phyloP scores from a whole-genome alignment of 768 basidiomycete species.

The Daedalea quercina region DNA sequence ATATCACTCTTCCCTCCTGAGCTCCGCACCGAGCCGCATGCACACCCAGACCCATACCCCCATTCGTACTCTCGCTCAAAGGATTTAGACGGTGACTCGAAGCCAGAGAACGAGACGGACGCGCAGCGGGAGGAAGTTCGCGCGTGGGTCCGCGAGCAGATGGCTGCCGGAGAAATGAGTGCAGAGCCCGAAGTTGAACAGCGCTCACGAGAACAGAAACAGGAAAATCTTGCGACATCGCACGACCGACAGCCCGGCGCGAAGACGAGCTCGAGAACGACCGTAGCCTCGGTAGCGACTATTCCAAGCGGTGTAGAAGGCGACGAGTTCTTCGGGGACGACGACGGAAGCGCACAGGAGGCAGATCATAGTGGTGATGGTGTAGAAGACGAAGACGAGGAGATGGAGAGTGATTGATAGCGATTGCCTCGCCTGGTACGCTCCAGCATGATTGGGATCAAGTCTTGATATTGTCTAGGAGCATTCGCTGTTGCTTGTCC shows the following conservation, averaged over 20 bases:
- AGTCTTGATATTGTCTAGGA: too few species aligned
- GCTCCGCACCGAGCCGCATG: slow-evolving; percentile 28
- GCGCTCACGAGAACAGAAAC: slow-evolving; percentile 4
- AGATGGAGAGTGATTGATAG: not conserved
- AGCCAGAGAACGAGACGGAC: slow-evolving; percentile 31
- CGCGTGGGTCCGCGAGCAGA: slow-evolving; percentile 47
- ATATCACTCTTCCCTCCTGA: slow-evolving; percentile 84
- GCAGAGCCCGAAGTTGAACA: slow-evolving; percentile 50
- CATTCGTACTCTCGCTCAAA: not conserved
- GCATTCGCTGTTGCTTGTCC: too few species aligned
- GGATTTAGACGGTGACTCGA: not conserved
- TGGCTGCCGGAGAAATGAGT: slow-evolving; percentile 53
- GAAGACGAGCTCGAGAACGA: not conserved
- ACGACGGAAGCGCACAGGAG: slow-evolving; percentile 10
- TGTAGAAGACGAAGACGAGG: slow-evolving; percentile 3
- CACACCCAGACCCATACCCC: slow-evolving; percentile 2
- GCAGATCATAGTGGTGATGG: not conserved
- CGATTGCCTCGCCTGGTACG: too few species aligned
- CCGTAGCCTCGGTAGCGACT: not conserved
- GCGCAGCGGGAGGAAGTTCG: slow-evolving; percentile 53
- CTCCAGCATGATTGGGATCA: too few species aligned
- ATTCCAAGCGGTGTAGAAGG: slow-evolving; percentile 6
- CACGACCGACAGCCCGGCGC: not conserved
- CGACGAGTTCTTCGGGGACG: slow-evolving; percentile 27
- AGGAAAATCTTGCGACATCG: not conserved